Evolutionary conservation across 2,329 filamentous ascomycete species (phyloP).

Genomic region (Ophiostoma triangulosporum): DNA sequence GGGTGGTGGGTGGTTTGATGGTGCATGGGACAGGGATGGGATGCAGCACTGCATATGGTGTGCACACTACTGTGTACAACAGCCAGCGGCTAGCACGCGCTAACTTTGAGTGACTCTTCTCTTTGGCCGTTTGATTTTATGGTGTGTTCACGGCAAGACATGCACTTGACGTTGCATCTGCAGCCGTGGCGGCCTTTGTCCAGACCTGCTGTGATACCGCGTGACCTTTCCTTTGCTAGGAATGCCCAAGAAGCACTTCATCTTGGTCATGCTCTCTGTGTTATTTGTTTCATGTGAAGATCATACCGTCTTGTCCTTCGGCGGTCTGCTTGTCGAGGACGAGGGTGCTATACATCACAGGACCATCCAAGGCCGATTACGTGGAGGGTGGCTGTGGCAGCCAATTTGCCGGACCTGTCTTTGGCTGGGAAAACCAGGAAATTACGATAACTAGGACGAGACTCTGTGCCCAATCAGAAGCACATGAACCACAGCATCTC

Average conservation of each 20-base stretch:
- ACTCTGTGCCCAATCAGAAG: conserved; percentile 21
- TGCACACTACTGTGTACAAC: background rate
- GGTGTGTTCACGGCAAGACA: too few species aligned
- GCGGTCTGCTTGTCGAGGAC: too few species aligned
- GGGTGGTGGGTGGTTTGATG: background rate
- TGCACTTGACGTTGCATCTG: too few species aligned
- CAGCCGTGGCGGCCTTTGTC: too few species aligned
- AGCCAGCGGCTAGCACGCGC: conserved; percentile 12
- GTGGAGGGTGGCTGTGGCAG: conserved; percentile 6
- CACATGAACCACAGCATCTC: conserved; percentile 4
- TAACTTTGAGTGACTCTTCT: background rate
- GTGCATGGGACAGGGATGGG: background rate
- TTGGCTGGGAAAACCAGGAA: too few species aligned
- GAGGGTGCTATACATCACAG: too few species aligned
- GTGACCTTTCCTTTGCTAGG: too few species aligned
- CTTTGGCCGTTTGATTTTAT: background rate
- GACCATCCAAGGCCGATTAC: background rate
- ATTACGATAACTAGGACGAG: background rate
- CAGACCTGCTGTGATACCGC: too few species aligned
- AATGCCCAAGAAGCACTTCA: too few species aligned
- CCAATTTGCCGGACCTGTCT: conserved; percentile 4
- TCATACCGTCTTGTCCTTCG: too few species aligned
- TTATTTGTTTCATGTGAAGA: too few species aligned
- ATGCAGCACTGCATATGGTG: background rate
- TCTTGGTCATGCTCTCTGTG: too few species aligned